Conservation (phyloP, 2,329 filamentous ascomycete species). For the Helicocarpus griseus region DNA sequence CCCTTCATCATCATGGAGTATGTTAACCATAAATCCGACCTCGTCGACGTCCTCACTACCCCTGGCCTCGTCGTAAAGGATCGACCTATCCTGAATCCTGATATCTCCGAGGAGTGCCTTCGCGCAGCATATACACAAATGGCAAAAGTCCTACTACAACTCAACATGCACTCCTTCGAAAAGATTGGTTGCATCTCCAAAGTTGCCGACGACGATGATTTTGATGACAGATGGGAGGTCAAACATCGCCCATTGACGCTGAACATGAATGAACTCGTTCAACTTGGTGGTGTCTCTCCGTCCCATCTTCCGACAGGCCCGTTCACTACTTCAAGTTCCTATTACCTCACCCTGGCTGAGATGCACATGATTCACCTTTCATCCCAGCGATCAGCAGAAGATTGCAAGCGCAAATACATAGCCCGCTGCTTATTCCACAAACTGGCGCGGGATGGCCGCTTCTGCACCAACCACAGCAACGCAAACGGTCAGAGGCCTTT, state of each 20-base stretch:
- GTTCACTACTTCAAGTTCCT: constrained; percentile 25
- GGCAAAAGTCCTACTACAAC: constrained; percentile 32
- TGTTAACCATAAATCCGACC: constrained; percentile 15
- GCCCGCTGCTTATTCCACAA: constrained; percentile 14
- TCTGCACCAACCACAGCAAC: constrained; percentile 15
- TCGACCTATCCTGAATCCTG: constrained; percentile 23
- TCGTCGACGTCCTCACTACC: constrained; percentile 19
- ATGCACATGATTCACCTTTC: constrained; percentile 33
- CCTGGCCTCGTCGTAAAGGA: constrained; percentile 17
- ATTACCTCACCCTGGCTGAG: constrained; percentile 34
- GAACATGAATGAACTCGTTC: constrained; percentile 34
- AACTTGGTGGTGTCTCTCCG: constrained; percentile 15
- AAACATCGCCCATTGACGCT: constrained; percentile 29
- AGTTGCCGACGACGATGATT: constrained; percentile 10
- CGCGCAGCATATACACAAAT: constrained; percentile 31
- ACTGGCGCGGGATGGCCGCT: constrained; percentile 7
- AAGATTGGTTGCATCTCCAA: constrained; percentile 32
- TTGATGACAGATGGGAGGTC: constrained; percentile 19
- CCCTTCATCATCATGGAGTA: constrained; percentile 31
- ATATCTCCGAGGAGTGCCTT: constrained; percentile 25
- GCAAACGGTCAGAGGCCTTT: too few species aligned
- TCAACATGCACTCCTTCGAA: constrained; percentile 25
- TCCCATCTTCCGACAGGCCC: neutral
- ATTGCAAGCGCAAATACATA: constrained; percentile 15
- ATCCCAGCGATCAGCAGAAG: constrained; percentile 23